Evolutionary conservation across 225 moss, liverwort and hornwort genomes (phyloP).

Genomic region (Antitrichia curtipendula): DNA sequence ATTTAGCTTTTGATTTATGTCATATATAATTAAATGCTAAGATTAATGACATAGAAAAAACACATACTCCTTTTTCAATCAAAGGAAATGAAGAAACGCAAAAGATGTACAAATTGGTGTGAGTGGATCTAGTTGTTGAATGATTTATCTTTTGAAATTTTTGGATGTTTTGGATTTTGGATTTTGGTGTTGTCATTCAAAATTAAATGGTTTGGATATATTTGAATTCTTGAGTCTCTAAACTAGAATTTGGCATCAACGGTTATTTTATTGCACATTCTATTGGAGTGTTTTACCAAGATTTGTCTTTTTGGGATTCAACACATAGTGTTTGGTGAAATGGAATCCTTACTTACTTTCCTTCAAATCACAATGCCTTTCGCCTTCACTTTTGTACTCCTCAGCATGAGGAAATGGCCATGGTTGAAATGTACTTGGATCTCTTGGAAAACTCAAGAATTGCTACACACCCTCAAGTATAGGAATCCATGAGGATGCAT

Average conservation of each 20-base stretch:
- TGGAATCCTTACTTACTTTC: not conserved
- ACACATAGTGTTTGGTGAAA: not conserved
- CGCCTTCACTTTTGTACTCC: not conserved
- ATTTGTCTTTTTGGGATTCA: not conserved
- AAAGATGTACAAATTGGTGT: not conserved
- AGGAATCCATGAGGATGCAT: not conserved
- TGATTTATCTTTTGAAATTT: no score
- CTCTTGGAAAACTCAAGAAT: slow-evolving; percentile 17
- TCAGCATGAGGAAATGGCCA: slow-evolving; percentile 16
- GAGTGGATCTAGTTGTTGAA: not conserved
- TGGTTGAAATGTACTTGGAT: not conserved
- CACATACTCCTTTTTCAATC: not conserved
- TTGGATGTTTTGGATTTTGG: not conserved
- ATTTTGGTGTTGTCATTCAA: not conserved
- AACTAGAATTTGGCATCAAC: not conserved
- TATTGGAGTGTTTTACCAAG: no score
- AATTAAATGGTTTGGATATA: not conserved
- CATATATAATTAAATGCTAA: not conserved
- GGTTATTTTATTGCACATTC: no score
- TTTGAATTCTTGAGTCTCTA: not conserved
- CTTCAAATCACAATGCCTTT: slow-evolving; percentile 3
- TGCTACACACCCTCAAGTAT: not conserved
- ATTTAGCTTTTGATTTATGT: not conserved
- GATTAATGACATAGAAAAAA: not conserved
- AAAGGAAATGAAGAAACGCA: not conserved